Base-by-base conservation (phyloP, 805 yeast species). In the Suhomyces xylopsoci region DNA sequence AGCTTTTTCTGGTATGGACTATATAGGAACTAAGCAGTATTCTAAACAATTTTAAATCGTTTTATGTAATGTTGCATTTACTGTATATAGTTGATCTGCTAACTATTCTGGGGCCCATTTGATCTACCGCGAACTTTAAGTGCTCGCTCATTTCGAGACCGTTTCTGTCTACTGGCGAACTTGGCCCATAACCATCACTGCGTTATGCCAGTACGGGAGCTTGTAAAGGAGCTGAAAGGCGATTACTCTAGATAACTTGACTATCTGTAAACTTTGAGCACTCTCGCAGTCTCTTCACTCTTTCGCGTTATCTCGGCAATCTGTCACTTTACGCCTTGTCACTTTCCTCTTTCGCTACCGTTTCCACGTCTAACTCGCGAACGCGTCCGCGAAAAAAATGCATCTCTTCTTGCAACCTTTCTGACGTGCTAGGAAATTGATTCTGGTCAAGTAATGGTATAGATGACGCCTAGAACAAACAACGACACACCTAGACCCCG, bases 361-460 rank as follows among this genome's bases (percentile, higher is more conserved):
- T 32, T 32, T 32, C 9, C 36, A 32, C 36, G 36, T 32, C 36
- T n/a, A 12, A n/a, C 14, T 38, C 42, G 42, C 42, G 17, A 38
- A 38, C 42, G 42, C 42, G 42, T 38, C 42, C 42, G 24, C 42
- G 42, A 38, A 38, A 38, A 38, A 28, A 38, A 38, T 2, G 22
- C 42, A 38, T 38, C 42, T 38, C 42, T 38, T 38, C 42, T 38
- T 38, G 42, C 42, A 38, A 38, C 42, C 42, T 38, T 17, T 38
- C 20, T 10, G n/a, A 28, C n/a, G 32, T 12, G n/a, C 32, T 5
- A 19, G 14, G 24, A 15, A 38, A 17, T 7, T 38, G 14, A 9
- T 10, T 38, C 42, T 19, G 41, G 41, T 36, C 41, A 36, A 38
- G 22, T 10, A 38, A 38, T 17, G 42, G 42, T 19, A 38, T 38